Conservation (phyloP, 2,329 filamentous ascomycete genomes). For the Coniella vitis region DNA sequence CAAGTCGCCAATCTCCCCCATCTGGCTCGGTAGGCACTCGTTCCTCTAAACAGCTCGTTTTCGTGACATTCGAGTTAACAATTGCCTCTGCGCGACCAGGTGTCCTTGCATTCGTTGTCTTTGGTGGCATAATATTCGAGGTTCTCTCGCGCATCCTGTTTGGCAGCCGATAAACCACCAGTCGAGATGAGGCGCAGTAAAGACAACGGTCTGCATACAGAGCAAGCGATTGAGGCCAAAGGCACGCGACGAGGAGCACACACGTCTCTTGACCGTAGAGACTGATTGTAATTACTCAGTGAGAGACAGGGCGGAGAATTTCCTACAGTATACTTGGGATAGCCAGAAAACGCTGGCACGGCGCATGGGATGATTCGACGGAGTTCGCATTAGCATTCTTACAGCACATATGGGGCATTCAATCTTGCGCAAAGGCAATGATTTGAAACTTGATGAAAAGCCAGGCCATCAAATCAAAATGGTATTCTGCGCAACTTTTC, state of each 20-base stretch:
- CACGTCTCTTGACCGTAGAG: not conserved
- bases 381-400: constrained; percentile 8
- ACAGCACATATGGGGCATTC: constrained; percentile 1
- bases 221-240: not conserved
- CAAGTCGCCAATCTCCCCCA: constrained; percentile 57
- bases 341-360: constrained; percentile 1
- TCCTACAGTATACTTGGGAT: not conserved
- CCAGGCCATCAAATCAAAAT: constrained; percentile 6
- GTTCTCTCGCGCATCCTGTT: constrained; percentile 47
- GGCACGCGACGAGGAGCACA: not conserved
- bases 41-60: no score
- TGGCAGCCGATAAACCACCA: constrained; percentile 16
- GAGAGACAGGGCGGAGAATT: no score
- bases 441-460: not conserved
- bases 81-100: constrained; percentile 27
- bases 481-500: constrained; percentile 4
- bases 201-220: not conserved
- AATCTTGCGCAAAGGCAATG: not conserved
- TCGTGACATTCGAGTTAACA: not conserved
- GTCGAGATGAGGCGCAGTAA: constrained; percentile 15
- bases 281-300: not conserved
- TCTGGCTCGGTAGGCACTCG: constrained; percentile 51
- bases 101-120: constrained; percentile 53
- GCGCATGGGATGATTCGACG: constrained; percentile 9
- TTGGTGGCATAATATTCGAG: constrained; percentile 55